phyloP scores from a whole-genome alignment of 164 flowering plant genomes.

The Vitis labrusca region DNA sequence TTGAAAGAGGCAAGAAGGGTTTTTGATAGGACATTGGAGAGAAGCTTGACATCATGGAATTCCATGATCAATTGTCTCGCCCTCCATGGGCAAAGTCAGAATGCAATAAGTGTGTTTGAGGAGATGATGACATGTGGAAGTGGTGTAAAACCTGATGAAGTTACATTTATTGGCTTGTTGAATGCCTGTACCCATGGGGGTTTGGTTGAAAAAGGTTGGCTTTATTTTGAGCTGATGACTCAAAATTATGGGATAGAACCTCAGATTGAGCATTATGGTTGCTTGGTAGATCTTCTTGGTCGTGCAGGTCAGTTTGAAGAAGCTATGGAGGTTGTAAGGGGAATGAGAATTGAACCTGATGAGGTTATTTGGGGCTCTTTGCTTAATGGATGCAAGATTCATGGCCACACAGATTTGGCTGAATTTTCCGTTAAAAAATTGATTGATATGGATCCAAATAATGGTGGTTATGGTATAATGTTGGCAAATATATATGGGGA shows the following conservation, averaged over 20 bases:
- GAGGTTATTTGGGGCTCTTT: constrained; percentile 70
- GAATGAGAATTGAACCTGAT: constrained; percentile 57
- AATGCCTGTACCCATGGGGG: constrained; percentile 75
- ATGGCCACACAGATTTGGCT: constrained; percentile 53
- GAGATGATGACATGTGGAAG: constrained; percentile 36
- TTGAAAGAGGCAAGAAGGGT: constrained; percentile 42
- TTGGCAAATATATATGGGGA: constrained; percentile 70
- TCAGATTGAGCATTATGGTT: constrained; percentile 61
- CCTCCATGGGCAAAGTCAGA: constrained; percentile 47
- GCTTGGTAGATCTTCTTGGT: constrained; percentile 64
- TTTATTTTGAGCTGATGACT: constrained; percentile 45
- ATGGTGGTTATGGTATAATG: constrained; percentile 61
- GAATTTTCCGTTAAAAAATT: constrained; percentile 49
- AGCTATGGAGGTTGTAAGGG: constrained; percentile 48
- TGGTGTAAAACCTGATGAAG: constrained; percentile 43
- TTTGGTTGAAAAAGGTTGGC: constrained; percentile 43
- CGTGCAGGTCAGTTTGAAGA: constrained; percentile 63
- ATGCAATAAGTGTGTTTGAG: constrained; percentile 48
- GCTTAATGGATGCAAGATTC: constrained; percentile 59
- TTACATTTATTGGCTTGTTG: constrained; percentile 60
- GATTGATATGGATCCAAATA: constrained; percentile 55
- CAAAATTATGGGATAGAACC: constrained; percentile 44
- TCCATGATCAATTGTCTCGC: constrained; percentile 66
- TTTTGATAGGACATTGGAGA: constrained; percentile 34
- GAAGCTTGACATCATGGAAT: constrained; percentile 55